Base-by-base conservation (phyloP, 139 green algal genomes). In the Chlorella sp. region DNA sequence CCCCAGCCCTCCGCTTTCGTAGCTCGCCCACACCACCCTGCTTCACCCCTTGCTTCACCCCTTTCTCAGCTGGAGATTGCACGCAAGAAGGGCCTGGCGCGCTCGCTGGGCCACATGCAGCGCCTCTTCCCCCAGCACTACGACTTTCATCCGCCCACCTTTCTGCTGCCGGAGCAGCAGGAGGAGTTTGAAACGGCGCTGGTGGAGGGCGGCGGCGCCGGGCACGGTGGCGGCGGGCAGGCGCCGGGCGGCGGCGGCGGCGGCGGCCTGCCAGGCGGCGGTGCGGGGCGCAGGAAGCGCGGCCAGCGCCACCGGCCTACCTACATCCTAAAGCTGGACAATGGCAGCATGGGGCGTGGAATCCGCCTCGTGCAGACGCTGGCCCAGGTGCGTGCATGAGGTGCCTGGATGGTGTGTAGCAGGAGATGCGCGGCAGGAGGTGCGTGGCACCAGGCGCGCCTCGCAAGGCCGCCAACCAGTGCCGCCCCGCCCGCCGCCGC, bases 251-350 rank as follows among this genome's bases (percentile, higher is more conserved):
- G 42, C 41, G 9, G 17, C 29, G 8, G 43, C 65, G 45, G 42
- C 25, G 64, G 5, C 64, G 23, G n/a, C 5, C 25, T 6, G 29
- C 31, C 25, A 4, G 29, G 40, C 40, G 19, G 25, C 40, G 27
- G 35, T 21, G 23, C 31, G 8, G 41, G 41, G 3, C 12, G 31
- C 36, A n/a, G 36, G 7, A 33, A 66, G 48, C 51, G 55, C 14
- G 75, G 79, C 53, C 88, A 87, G 86, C 80, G 83, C 53, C 88
- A 87, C 84, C 80, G 83, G 67, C 83, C 86, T 35, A 89, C 90
- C 0, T 95, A 86, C 73, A 96, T 97, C 61, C 56, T 96, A 25
- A 97, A 97, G 82, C 91, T 92, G 8, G 89, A 95, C 58, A 88
- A 88, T 5, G 93, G 93, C 11, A 94, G 90, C 68, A 84, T 90